phyloP scores from a whole-genome alignment of 1,139 yeast genomes.

The Magnusiomyces fungicola region DNA sequence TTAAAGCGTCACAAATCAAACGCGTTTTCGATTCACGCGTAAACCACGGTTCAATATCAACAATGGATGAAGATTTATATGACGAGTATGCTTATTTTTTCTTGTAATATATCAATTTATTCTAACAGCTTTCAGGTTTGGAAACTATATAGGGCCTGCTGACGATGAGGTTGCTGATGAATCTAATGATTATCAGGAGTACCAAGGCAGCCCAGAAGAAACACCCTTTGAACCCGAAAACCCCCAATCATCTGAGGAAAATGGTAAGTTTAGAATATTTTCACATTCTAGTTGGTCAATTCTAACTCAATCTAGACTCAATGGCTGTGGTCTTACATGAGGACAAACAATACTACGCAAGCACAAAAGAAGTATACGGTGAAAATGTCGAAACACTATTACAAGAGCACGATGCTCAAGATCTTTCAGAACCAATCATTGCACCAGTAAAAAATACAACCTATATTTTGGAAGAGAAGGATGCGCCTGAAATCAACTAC shows the following conservation, averaged over 20 bases:
- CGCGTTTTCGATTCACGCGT: too few species aligned
- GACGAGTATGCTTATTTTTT: constrained; percentile 47
- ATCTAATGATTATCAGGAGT: constrained; percentile 41
- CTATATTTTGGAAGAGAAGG: constrained; percentile 44
- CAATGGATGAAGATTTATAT: constrained; percentile 46
- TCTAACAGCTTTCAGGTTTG: constrained; percentile 37
- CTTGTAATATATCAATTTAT: constrained; percentile 6
- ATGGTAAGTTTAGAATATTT: too few species aligned
- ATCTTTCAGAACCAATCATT: constrained; percentile 57
- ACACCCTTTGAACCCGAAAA: too few species aligned
- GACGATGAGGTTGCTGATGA: constrained; percentile 29
- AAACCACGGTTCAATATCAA: too few species aligned
- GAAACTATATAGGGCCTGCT: constrained; percentile 55
- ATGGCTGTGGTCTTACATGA: constrained; percentile 42
- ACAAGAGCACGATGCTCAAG: constrained; percentile 49
- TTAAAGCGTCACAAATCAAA: too few species aligned
- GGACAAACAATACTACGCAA: constrained; percentile 40
- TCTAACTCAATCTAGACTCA: too few species aligned
- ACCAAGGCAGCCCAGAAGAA: constrained; percentile 40
- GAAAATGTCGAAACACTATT: constrained; percentile 58
- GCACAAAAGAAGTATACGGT: constrained; percentile 42
- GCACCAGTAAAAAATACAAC: constrained; percentile 43
- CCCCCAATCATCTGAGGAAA: too few species aligned
- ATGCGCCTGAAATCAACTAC: constrained; percentile 53
- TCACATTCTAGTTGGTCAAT: too few species aligned